Conservation (phyloP, 2,329 filamentous ascomycete species). For the Cytospora mali region DNA sequence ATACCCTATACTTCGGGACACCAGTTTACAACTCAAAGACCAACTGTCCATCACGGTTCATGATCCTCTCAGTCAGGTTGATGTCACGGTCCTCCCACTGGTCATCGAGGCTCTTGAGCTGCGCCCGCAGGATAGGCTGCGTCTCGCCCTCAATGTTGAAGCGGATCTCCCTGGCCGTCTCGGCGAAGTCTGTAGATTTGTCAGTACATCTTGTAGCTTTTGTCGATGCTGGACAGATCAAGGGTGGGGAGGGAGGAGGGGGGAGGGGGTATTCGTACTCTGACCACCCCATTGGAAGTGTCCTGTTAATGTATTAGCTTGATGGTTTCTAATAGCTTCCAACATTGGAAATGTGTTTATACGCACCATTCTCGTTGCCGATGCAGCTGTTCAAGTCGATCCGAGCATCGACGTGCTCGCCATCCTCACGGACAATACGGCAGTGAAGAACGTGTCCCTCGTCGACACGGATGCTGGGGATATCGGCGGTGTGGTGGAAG, state of each 20-base stretch:
- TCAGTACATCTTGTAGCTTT: conserved; percentile 22
- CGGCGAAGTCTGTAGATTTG: conserved; percentile 43
- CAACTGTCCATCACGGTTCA: conserved; percentile 54
- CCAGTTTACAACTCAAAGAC: conserved; percentile 32
- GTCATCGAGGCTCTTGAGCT: conserved; percentile 47
- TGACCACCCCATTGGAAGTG: conserved; percentile 49
- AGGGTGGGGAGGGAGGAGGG: neutral
- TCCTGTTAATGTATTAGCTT: conserved; percentile 34
- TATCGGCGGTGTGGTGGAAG: conserved; percentile 25
- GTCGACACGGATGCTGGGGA: conserved; percentile 46
- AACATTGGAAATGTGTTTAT: neutral
- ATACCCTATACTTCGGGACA: neutral
- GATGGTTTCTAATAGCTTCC: neutral
- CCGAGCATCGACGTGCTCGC: conserved; percentile 47
- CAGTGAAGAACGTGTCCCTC: conserved; percentile 52
- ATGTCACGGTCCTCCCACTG: conserved; percentile 47
- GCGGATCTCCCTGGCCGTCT: conserved; percentile 48
- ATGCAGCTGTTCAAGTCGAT: conserved; percentile 53
- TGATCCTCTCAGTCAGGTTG: conserved; percentile 59
- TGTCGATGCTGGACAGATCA: neutral
- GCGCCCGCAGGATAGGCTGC: conserved; percentile 55
- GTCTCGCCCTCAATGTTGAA: conserved; percentile 55
- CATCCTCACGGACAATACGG: conserved; percentile 43
- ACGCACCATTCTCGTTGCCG: conserved; percentile 54
- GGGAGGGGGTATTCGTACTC: conserved; percentile 28